These are phyloP conservation scores for Alternaria triticina DNA, from an alignment of 2,329 filamentous ascomycete genomes.

Conservation along the genomic window DNA sequence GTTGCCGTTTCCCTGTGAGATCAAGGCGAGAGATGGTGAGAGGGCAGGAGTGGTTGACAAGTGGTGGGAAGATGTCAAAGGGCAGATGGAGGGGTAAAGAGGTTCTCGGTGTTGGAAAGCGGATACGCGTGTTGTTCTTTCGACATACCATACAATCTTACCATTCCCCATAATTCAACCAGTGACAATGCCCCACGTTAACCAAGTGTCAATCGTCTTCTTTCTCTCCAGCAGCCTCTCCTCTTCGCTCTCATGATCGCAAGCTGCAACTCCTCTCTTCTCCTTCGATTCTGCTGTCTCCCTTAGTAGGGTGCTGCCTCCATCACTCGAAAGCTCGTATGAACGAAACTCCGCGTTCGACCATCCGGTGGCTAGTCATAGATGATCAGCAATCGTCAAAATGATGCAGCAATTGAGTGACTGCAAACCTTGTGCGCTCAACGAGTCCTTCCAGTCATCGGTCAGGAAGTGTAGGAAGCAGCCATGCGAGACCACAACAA, in stretches of 20 bases:
- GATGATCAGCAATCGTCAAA: background rate
- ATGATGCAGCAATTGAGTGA: background rate
- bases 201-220: background rate
- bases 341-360: background rate
- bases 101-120: background rate
- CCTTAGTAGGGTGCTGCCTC: background rate
- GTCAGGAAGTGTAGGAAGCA: background rate
- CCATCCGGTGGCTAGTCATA: background rate
- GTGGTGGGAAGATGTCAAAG: background rate
- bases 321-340: background rate
- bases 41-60: background rate
- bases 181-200: background rate
- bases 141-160: background rate
- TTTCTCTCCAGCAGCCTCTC: background rate
- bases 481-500: background rate
- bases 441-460: background rate
- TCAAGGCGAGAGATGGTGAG: background rate
- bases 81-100: background rate
- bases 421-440: background rate
- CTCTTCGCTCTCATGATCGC: background rate
- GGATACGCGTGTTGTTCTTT: background rate
- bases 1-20: background rate
- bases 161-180: background rate
- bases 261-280: background rate
- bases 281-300: background rate